Base-by-base conservation (phyloP, 306 rosid genomes). In the Vigna hirtella region DNA sequence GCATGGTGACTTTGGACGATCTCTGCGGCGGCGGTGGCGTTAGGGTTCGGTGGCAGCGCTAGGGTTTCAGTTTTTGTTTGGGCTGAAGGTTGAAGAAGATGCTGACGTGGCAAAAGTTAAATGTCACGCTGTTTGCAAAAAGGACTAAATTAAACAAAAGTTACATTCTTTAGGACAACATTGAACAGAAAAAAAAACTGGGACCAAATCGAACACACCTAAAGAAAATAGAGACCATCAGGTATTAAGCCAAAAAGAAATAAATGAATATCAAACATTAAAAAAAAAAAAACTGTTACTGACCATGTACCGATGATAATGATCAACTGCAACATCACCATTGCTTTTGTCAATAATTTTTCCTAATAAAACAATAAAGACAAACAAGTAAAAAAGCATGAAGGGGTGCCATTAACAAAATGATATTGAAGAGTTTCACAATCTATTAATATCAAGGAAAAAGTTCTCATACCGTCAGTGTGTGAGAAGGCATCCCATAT, bases 401-500 rank as follows among this genome's bases (percentile, higher is more conserved):
- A 36, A 76, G 34, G 43, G 34, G 56, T 70, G 63, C 22, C 68
- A 52, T 51, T 13, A 36, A 62, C 43, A 83, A 49, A 34, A 28
- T 17, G 51, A 76, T 69, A 48, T 18, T 61, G 67, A 82, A 69
- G 65, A 47, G 36, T 11, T 28, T 18, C n/a, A 15, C 40, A 57
- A 69, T 68, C 73, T 56, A 56, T 4, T 22, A 58, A 9, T 30
- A 68, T 30, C 48, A 32, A 74, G 30, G 40, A 74, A 59, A 62
- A 70, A 30, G 73, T 67, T 77, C 6, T 10, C 18, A 56, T 78
- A 92, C 98, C 97, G 63, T 86, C 77, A 14, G 76, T 78, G 79
- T 92, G 94, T 66, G 97, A 28, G 86, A 94, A 94, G 55, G 90
- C 93, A 87, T 94, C 97, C 97, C 97, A 92, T 73, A 92, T 92